These are phyloP conservation scores for Zoysia pacifica DNA, from an alignment of 176 grass and related monocot species.

Conservation along the genomic window DNA sequence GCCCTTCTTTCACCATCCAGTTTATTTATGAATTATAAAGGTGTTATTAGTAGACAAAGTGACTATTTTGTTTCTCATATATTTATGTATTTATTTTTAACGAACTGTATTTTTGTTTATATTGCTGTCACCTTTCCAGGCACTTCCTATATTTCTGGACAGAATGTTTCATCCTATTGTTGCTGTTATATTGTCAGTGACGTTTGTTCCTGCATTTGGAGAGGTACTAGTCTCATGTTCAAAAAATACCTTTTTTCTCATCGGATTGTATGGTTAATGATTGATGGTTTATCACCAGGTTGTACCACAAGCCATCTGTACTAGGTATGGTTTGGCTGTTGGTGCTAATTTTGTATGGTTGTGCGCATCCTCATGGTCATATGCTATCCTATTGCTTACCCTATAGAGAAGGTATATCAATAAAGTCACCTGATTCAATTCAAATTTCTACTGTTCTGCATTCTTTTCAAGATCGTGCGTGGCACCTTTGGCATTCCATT, in stretches of 20 bases:
- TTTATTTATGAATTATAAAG: constrained; percentile 32
- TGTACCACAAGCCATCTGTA: constrained; percentile 99
- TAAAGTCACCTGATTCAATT: constrained; percentile 27
- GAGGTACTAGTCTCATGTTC: constrained; percentile 59
- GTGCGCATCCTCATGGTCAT: constrained; percentile 90
- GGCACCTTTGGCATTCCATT: background rate
- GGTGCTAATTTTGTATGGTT: constrained; percentile 98
- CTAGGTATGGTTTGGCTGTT: constrained; percentile 96
- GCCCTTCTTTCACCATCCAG: background rate
- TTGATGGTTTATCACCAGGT: constrained; percentile 61
- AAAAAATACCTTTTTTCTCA: background rate
- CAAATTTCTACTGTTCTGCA: constrained; percentile 12
- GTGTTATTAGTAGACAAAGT: background rate
- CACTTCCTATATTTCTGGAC: constrained; percentile 97
- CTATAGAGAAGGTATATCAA: constrained; percentile 84
- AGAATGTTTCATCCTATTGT: constrained; percentile 96
- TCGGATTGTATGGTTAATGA: constrained; percentile 21
- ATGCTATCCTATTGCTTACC: constrained; percentile 93
- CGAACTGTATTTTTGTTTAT: constrained; percentile 5
- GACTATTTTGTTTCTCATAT: constrained; percentile 17
- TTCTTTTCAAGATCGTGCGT: background rate
- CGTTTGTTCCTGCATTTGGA: constrained; percentile 95
- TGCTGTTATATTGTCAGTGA: constrained; percentile 95
- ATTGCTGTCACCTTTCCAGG: constrained; percentile 55
- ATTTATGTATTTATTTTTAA: constrained; percentile 18